Evolutionary conservation across 1,284 basidiomycete species (phyloP).

Genomic region (Irpex lacteus): DNA sequence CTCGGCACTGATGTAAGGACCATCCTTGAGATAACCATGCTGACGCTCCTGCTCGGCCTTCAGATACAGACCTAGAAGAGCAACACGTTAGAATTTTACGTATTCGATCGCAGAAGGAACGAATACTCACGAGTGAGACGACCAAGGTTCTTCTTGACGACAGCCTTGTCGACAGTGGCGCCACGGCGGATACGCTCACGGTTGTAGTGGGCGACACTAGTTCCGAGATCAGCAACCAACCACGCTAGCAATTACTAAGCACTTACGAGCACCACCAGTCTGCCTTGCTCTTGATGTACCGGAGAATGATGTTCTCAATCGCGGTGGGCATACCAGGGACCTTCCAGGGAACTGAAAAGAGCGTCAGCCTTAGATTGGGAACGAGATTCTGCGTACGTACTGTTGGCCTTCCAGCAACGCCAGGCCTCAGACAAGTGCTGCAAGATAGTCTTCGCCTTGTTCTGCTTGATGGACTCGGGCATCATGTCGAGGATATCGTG

Average conservation of each 20-base stretch:
- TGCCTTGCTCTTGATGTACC: conserved; percentile 99
- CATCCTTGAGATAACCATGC: conserved; percentile 96
- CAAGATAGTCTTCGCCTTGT: conserved; percentile 98
- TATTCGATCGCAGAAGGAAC: too few relatives aligned
- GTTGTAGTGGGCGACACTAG: conserved; percentile 86
- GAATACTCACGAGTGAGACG: conserved; percentile 71
- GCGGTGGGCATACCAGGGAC: conserved; percentile 97
- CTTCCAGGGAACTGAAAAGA: conserved; percentile 79
- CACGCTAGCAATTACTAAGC: background rate
- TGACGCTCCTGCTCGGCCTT: conserved; percentile 98
- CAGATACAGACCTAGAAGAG: conserved; percentile 72
- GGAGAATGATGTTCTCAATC: conserved; percentile 98
- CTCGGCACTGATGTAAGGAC: conserved; percentile 95
- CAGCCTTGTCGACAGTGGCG: conserved; percentile 99
- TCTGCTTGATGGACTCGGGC: conserved; percentile 99
- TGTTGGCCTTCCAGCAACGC: conserved; percentile 99
- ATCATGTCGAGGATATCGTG: conserved; percentile 99
- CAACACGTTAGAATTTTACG: background rate
- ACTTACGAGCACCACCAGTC: conserved; percentile 98
- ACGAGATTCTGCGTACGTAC: conserved; percentile 36
- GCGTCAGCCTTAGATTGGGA: conserved; percentile 5
- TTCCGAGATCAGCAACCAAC: background rate
- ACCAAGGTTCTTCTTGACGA: conserved; percentile 94
- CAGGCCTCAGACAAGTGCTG: conserved; percentile 98
- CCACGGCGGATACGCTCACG: conserved; percentile 94